Evolutionary conservation across 1,284 basidiomycete species (phyloP).

Genomic region (Cutaneotrichosporon cavernicola): DNA sequence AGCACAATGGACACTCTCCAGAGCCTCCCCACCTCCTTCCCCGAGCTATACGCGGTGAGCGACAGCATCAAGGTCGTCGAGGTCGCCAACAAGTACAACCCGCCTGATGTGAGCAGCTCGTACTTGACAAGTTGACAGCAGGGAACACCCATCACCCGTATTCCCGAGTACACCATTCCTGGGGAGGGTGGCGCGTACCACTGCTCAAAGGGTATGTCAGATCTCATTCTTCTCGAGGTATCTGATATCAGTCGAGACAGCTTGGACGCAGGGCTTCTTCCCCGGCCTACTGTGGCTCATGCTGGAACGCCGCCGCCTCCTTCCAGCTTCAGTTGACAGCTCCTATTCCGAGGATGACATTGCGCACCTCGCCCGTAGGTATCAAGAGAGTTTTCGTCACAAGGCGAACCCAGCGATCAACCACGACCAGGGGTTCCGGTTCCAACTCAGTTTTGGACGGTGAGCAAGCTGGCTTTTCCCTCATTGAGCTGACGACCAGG

Average conservation of each 20-base stretch:
- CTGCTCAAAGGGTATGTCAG: constrained; percentile 34
- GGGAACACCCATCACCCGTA: constrained; percentile 27
- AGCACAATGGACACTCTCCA: too few relatives aligned
- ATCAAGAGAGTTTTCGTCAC: constrained; percentile 34
- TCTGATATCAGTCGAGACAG: constrained; percentile 26
- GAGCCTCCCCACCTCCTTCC: constrained; percentile 12
- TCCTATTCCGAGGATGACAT: constrained; percentile 33
- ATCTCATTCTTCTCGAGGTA: not conserved
- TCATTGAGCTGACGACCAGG: constrained; percentile 15
- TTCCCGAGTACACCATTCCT: constrained; percentile 41
- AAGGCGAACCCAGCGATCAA: constrained; percentile 33
- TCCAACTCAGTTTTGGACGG: constrained; percentile 40
- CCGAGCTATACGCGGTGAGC: constrained; percentile 18
- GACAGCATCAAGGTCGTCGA: constrained; percentile 37
- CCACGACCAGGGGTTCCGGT: constrained; percentile 48
- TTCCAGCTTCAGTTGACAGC: constrained; percentile 24
- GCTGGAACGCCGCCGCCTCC: constrained; percentile 33
- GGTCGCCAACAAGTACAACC: constrained; percentile 39
- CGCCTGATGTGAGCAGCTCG: constrained; percentile 26
- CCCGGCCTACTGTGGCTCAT: constrained; percentile 43
- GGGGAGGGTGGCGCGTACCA: constrained; percentile 38
- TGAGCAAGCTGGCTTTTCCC: not conserved
- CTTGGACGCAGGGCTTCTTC: constrained; percentile 48
- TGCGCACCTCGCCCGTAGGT: constrained; percentile 33
- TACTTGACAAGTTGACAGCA: constrained; percentile 5